Evolutionary conservation across 1,284 basidiomycete genomes (phyloP).

Genomic region (Ustilago bromivora): DNA sequence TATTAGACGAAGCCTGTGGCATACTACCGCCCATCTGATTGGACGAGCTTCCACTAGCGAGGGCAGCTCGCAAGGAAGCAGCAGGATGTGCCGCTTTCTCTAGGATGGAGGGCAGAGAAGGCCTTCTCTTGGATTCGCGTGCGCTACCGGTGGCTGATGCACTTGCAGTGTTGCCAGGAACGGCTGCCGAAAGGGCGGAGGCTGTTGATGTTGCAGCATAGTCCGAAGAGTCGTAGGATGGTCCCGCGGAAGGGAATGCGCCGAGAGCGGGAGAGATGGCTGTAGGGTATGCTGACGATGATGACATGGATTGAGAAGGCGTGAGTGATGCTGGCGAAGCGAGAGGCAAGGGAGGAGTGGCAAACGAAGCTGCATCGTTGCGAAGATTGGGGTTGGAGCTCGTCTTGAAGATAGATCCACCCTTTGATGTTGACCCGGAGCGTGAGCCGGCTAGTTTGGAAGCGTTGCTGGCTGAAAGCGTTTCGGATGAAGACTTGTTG

Average conservation of each 20-base stretch:
- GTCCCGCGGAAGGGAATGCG: slow-evolving; percentile 3
- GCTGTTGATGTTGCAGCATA: not conserved
- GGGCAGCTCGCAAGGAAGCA: slow-evolving; percentile 56
- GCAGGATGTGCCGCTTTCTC: slow-evolving; percentile 64
- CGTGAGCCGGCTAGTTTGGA: slow-evolving; percentile 6
- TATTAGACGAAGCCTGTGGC: slow-evolving; percentile 25
- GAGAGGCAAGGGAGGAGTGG: slow-evolving; percentile 15
- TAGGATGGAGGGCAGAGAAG: slow-evolving; percentile 58
- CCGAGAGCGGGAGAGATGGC: slow-evolving; percentile 3
- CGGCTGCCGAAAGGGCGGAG: slow-evolving; percentile 15
- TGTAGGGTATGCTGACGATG: not conserved
- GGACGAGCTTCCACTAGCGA: slow-evolving; percentile 31
- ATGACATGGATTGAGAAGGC: slow-evolving; percentile 6
- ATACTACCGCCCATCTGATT: slow-evolving; percentile 15
- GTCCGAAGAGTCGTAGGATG: slow-evolving; percentile 4
- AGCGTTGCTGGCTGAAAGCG: slow-evolving; percentile 15
- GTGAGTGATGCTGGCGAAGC: slow-evolving; percentile 33
- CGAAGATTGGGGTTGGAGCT: slow-evolving; percentile 58
- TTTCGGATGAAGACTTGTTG: slow-evolving; percentile 19
- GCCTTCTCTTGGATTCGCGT: slow-evolving; percentile 50
- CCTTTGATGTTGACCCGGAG: slow-evolving; percentile 4
- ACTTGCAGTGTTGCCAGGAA: not conserved
- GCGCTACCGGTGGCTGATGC: slow-evolving; percentile 11
- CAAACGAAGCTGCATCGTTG: slow-evolving; percentile 5
- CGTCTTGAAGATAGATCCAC: slow-evolving; percentile 29